These are phyloP conservation scores for Vigna mungo DNA, from an alignment of 306 rosid species.

Conservation along the genomic window DNA sequence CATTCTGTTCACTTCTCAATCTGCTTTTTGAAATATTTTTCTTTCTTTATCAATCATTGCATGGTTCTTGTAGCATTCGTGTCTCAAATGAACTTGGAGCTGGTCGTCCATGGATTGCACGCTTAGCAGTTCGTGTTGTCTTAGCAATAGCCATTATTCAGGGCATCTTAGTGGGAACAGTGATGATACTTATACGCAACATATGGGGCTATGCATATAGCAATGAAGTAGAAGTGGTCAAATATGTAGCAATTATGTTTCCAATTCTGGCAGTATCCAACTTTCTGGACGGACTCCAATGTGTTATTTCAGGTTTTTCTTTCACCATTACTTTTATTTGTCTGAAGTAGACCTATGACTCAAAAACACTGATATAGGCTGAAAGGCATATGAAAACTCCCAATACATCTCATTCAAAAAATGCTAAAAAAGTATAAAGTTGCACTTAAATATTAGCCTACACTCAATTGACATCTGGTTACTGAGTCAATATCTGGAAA, in stretches of 20 bases:
- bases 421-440: neutral
- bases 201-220: constrained; percentile 81
- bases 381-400: too few species aligned
- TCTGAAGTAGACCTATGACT: neutral
- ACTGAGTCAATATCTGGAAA: neutral
- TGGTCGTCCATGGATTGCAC: constrained; percentile 46
- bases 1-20: neutral
- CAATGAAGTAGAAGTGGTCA: constrained; percentile 65
- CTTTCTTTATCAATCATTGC: neutral
- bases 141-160: constrained; percentile 40
- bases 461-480: neutral
- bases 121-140: constrained; percentile 48
- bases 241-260: constrained; percentile 65
- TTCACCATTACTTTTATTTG: neutral
- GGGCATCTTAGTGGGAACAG: constrained; percentile 52
- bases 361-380: neutral
- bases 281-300: constrained; percentile 77
- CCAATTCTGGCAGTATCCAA: constrained; percentile 71
- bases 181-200: constrained; percentile 63
- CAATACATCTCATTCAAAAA: too few species aligned
- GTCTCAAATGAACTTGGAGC: constrained; percentile 56
- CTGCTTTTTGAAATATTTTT: neutral
- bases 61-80: constrained; percentile 57
- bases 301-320: constrained; percentile 73
- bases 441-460: neutral